Base-by-base conservation (phyloP, 2,329 filamentous ascomycete genomes). In the Venturia effusa region DNA sequence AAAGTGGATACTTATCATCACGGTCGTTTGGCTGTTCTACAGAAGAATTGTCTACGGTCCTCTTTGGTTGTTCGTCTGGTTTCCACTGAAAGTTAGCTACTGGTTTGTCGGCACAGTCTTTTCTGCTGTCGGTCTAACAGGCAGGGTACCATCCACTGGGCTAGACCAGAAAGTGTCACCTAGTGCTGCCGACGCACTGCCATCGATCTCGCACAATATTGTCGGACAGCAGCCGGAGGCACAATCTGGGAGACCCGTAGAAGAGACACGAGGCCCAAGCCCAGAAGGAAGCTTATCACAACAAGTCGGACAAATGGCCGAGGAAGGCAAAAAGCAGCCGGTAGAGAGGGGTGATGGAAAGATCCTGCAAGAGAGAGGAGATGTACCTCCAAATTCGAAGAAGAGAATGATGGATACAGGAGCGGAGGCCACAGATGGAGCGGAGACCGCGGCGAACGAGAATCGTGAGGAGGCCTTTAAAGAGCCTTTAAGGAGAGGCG, bases 41-140 rank as follows among this genome's bases (percentile, higher is more conserved):
- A 81, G 94, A 34, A 81, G 94, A 55, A 80, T 93, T 48, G 72
- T 99, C 8, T 99, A 95, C 77, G 93, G 94, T 0, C 94, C 94
- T 1, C 75, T 90, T 64, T 95, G 90, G 87, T 94, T 91, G 89
- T 79, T 97, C 27, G 75, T 97, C 30, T 93, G 89, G 84, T 78
- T 94, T 64, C 93, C 93, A 1, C 69, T 93, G n/a, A 86, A 86
- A 69, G 73, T 89, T 24, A 67, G 87, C 13, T 87, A 87, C 70
- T 85, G 83, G 34, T 73, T 84, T 62, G 74, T 83, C 17, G 78
- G 86, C 65, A 80, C 80, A 19, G 76, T 86, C 2, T 75, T 88
- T 27, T 79, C 80, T 39, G 79, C 77, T 1, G 75, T 86, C 17
- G 79, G 83, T 13, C 63, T 71, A 11, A 69, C 70, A 22, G 66